Conservation (phyloP, 495 filamentous ascomycete species). For the Lindgomyces ingoldianus region DNA sequence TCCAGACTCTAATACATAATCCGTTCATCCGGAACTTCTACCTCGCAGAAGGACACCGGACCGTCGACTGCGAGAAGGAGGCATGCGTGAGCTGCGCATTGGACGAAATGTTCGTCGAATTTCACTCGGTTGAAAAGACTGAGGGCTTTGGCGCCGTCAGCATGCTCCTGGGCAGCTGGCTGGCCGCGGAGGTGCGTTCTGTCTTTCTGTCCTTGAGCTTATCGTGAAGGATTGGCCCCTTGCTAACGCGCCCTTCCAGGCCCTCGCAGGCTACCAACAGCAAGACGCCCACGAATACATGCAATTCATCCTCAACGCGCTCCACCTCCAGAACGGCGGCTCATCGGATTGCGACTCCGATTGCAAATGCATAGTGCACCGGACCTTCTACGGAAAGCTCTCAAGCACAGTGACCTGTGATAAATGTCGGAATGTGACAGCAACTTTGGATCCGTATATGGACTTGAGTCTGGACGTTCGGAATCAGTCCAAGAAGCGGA, state of each 20-base stretch:
- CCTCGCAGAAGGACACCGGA: slow-evolving; percentile 78
- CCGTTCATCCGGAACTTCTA: slow-evolving; percentile 84
- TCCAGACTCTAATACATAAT: slow-evolving; percentile 87
- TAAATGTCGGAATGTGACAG: slow-evolving; percentile 74
- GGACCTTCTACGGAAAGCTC: slow-evolving; percentile 83
- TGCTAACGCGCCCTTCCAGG: slow-evolving; percentile 46
- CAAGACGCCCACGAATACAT: slow-evolving; percentile 96
- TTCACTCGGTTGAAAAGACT: slow-evolving; percentile 75
- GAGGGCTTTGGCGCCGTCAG: slow-evolving; percentile 82
- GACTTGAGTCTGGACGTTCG: slow-evolving; percentile 83
- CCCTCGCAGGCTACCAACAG: slow-evolving; percentile 86
- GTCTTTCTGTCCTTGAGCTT: neutral
- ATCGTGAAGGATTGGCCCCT: neutral
- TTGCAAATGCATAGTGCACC: slow-evolving; percentile 86
- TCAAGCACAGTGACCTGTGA: slow-evolving; percentile 85
- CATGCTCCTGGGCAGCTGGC: slow-evolving; percentile 79
- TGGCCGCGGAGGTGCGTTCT: slow-evolving; percentile 57
- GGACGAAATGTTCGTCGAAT: slow-evolving; percentile 89
- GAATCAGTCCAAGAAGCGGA: slow-evolving; percentile 56
- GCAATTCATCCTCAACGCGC: slow-evolving; percentile 83
- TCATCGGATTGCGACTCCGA: slow-evolving; percentile 53
- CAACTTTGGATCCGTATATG: slow-evolving; percentile 79
- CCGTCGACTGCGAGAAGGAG: slow-evolving; percentile 61
- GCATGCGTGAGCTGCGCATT: slow-evolving; percentile 85
- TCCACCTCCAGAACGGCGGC: slow-evolving; percentile 65